Evolutionary conservation across 2,329 filamentous ascomycete genomes (phyloP), one percentile per base, ranked within the genome.

Genomic region (Pseudocercospora eumusae): DNA sequence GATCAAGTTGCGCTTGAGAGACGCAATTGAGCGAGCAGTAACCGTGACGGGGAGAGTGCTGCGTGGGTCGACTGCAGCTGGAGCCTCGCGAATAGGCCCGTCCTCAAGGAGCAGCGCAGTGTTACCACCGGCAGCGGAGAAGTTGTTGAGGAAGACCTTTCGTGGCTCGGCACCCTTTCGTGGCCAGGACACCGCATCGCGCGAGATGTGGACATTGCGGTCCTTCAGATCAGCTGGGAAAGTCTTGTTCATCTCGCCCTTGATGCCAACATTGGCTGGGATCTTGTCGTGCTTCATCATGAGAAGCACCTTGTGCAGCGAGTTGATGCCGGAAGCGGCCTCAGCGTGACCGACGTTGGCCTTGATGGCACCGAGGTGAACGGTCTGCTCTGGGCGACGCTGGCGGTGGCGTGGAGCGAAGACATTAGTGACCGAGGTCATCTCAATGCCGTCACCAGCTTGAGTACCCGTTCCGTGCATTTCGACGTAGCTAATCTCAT

Each of bases 391-490:
- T 9, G 80, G 76, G 33, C 73, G 76, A 56, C 81, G 80, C 69
- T 81, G 79, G 45, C 79, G 77, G 66, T 81, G 75, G 58, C 79
- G 78, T 21, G 84, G 82, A 49, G 84, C 86, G 68, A 88, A 89
- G 20, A 84, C 80, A 54, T 84, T 81, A 21, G 87, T 86, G 54
- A 96, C 89, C 0, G 88, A 92, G 0, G 86, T 81, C 88, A 93
- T 93, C 74, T 96, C 92, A 3, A 86, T 89, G 7, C 86, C 87
- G 71, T 96, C 92, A 64, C 90, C 92, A 31, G 89, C 91, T 75
- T 95, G 90, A 0, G 91, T 96, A 31, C 92, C 92, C 2, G 92
- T 96, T 13, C 90, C 92, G 74, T 96, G 91, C 87, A 95, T 92
- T 76, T 96, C 92, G 8, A 96, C 87, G 71, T 93, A 96, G 75